Evolutionary conservation across 208 protist species (phyloP), one percentile per base, ranked within the genome.

Genomic region (Strigomonas culicis): DNA sequence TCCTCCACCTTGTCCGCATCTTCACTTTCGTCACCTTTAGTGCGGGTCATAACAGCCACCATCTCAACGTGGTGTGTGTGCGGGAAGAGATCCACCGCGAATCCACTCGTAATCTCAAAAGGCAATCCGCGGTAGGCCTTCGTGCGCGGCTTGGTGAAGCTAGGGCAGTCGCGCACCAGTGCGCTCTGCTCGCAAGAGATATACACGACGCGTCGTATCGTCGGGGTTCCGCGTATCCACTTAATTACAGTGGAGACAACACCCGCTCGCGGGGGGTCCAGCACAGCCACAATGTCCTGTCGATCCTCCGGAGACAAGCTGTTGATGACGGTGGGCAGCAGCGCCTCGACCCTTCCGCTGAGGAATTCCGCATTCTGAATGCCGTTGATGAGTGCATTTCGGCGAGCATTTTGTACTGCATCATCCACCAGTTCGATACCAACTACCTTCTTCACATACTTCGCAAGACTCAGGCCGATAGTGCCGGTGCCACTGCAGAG

Each of bases 401-500:
- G 52, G 17, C 70, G 55, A 1, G 97, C 93, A 67, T 98, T 96
- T 13, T 74, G 65, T 4, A 98, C 84, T 2, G 95, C 86, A 1
- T 80, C 82, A 51, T 86, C 80, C 17, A 92, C 84, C 1, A 98
- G 79, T 59, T 99, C 97, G 32, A 98, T 86, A 7, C 97, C 97
- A 70, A 98, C 92, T 0, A 99, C 88, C 31, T 79, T 68, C 56
- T 85, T 76, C 25, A 97, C 95, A 52, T 87, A 68, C 46, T 58
- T 60, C 2, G 91, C 76, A 22, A 98, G 75, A 15, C 75, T 86
- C 17, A 97, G 72, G 6, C 97, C 97, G 65, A 99, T 98, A 10
- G 96, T 98, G 21, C 97, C 97, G 2, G 95, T 98, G 22, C 97
- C 97, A 66, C 95, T 98, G 72, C 97, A 99, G 46, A 99, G 78